Base-by-base conservation (phyloP, 2,329 filamentous ascomycete genomes). In the Fusarium sp. region DNA sequence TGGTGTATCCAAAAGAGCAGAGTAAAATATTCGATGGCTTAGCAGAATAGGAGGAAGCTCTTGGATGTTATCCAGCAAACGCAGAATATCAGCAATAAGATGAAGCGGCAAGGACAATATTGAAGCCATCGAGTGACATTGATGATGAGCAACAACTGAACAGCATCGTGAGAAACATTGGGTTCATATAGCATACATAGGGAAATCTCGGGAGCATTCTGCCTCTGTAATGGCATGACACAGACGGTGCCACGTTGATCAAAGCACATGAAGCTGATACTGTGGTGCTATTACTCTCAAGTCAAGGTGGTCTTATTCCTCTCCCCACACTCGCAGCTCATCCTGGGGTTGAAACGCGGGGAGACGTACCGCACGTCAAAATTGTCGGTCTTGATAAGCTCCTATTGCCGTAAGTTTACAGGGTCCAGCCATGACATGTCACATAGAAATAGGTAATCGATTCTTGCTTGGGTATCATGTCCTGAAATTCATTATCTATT, bases 11-110 rank as follows among this genome's bases (percentile, higher is more conserved):
- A 71, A 24, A 14, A 62, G 56, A n/a, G 74, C 76, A 39, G 58
- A 68, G 59, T 77, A 75, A 36, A 78, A 78, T 45, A 75, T 54
- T 51, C 63, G 73, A 51, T 77, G 65, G 61, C 75, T 78, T 10
- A 78, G 51, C 8, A 78, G 32, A 24, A 66, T 65, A 12, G 62
- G 41, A 56, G 70, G 75, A 2, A 78, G 66, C 13, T 70, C 58
- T 32, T 74, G 60, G 30, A 78, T 67, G 18, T 60, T 65, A 10
- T 63, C 62, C 52, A 78, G 59, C 39, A 74, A 48, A 14, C 62
- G 36, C 18, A 78, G 66, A 44, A 78, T 75, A 57, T 75, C 74
- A 56, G 74, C 72, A 18, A 75, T 36, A 18, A 78, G 48, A 58
- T 78, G 75, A 18, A 75, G 63, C 15, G 76, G 76, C n/a, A 78